Evolutionary conservation across 2,329 filamentous ascomycete genomes (phyloP).

Genomic region (Pseudogymnoascus verrucosus): DNA sequence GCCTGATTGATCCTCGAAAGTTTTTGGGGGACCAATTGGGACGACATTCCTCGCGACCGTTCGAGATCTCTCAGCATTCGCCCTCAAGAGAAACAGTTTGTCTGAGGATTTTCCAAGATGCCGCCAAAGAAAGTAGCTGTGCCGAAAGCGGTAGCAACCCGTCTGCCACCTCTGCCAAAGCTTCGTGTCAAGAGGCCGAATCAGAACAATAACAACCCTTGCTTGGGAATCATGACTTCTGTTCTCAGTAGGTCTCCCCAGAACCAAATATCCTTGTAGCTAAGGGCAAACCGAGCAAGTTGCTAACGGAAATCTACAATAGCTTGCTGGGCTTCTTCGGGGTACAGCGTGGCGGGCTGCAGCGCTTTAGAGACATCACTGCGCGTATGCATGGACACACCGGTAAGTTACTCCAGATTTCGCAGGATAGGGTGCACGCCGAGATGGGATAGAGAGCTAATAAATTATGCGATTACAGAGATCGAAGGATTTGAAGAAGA

Average conservation of each 20-base stretch:
- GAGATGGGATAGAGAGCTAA: conserved; percentile 10
- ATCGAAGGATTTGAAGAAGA: conserved; percentile 53
- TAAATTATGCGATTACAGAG: conserved; percentile 35
- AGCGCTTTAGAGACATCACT: conserved; percentile 51
- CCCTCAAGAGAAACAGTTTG: background rate
- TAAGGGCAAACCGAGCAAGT: background rate
- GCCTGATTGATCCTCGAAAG: conserved; percentile 14
- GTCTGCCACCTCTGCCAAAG: conserved; percentile 50
- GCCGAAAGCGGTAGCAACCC: conserved; percentile 27
- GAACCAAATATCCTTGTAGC: conserved; percentile 11
- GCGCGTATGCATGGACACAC: conserved; percentile 71
- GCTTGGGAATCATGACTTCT: conserved; percentile 56
- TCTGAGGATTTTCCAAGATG: conserved; percentile 19
- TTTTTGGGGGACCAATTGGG: conserved; percentile 11
- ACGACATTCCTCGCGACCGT: background rate
- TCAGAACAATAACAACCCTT: conserved; percentile 53
- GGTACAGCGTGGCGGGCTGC: conserved; percentile 56
- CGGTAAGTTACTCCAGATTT: conserved; percentile 42
- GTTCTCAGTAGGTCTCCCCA: conserved; percentile 48
- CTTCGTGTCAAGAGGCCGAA: conserved; percentile 59
- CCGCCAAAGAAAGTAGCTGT: conserved; percentile 25
- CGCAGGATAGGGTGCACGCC: background rate
- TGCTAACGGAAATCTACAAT: conserved; percentile 11
- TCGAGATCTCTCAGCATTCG: conserved; percentile 3
- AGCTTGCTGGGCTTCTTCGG: conserved; percentile 82